phyloP scores from a whole-genome alignment of 2,329 filamentous ascomycete species.

The Pseudopithomyces chartarum region DNA sequence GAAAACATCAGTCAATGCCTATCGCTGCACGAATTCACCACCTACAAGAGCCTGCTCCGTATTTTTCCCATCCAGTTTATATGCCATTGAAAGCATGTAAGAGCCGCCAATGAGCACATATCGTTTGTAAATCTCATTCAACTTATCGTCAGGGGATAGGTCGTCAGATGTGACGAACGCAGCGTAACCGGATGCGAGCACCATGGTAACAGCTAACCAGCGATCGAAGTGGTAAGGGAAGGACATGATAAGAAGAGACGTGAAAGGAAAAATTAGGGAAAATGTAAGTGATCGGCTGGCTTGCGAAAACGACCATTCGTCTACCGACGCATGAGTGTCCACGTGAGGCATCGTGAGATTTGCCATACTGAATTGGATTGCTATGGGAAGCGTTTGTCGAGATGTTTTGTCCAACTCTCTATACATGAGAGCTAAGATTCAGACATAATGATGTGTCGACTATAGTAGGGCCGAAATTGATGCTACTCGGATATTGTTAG shows the following conservation, averaged over 20 bases:
- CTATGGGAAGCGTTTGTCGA: too few relatives aligned
- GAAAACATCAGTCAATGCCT: not conserved
- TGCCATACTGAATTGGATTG: too few relatives aligned
- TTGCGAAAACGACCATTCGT: not conserved
- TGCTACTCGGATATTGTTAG: too few relatives aligned
- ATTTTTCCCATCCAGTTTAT: not conserved
- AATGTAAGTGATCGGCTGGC: not conserved
- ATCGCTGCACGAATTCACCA: not conserved
- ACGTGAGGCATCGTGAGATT: too few relatives aligned
- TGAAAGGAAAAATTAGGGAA: not conserved
- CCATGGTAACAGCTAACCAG: not conserved
- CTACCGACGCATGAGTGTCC: too few relatives aligned
- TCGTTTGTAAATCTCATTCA: not conserved
- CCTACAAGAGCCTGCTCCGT: not conserved
- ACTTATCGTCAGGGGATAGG: not conserved
- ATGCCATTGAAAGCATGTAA: not conserved
- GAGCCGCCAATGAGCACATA: slow-evolving; percentile 2
- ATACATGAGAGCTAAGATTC: too few relatives aligned
- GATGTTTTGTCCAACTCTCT: too few relatives aligned
- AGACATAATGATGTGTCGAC: too few relatives aligned
- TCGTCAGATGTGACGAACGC: not conserved
- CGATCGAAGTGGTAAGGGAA: not conserved
- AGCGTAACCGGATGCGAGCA: not conserved
- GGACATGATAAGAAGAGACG: not conserved
- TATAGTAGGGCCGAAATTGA: too few relatives aligned